phyloP scores from a whole-genome alignment of 306 rosid species.

The Citrullus colocynthis region DNA sequence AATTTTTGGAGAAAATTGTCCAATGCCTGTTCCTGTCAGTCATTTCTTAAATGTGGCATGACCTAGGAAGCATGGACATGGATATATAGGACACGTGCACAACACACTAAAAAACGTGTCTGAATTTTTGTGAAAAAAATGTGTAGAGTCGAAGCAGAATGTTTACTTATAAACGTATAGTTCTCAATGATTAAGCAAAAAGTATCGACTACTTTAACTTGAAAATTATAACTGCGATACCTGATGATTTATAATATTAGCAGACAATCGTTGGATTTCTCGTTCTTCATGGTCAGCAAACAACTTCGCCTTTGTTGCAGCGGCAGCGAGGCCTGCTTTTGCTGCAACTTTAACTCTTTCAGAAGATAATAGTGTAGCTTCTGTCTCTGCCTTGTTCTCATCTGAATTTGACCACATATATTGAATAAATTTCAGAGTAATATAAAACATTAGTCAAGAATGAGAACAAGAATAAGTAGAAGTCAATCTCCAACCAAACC shows the following conservation, averaged over 20 bases:
- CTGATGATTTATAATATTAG: constrained; percentile 90
- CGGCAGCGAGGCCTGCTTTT: constrained; percentile 88
- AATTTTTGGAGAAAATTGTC: background rate
- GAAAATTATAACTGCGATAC: constrained; percentile 25
- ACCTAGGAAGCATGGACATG: too few species aligned
- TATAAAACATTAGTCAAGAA: background rate
- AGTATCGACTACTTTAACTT: background rate
- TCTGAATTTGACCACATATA: constrained; percentile 28
- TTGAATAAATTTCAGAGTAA: background rate
- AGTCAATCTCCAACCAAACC: constrained; percentile 32
- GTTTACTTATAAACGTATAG: background rate
- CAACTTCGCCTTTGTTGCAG: constrained; percentile 89
- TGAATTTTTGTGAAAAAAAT: too few species aligned
- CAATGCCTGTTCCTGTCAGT: background rate
- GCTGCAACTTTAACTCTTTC: constrained; percentile 87
- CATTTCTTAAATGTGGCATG: background rate
- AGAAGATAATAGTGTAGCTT: constrained; percentile 38
- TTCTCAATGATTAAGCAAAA: background rate
- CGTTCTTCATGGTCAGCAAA: constrained; percentile 99
- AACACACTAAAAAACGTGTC: too few species aligned
- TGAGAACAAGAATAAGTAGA: background rate
- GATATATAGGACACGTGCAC: too few species aligned
- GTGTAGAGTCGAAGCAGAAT: background rate
- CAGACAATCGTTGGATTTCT: constrained; percentile 97
- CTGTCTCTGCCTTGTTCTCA: constrained; percentile 48